Conservation (phyloP, 208 protist species). For the Trypanosoma avium region DNA sequence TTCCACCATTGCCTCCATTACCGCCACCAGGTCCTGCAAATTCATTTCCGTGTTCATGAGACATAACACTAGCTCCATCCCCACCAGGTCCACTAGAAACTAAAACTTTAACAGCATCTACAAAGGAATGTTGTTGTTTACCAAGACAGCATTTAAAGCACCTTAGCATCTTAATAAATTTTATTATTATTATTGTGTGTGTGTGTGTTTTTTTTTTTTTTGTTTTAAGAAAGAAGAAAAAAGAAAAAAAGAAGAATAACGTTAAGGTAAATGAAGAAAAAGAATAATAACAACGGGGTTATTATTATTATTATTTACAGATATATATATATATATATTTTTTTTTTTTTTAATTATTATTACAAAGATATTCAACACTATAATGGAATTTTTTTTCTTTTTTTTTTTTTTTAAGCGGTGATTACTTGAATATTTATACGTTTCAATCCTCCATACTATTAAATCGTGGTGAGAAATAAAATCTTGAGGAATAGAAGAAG, state of each 20-base stretch:
- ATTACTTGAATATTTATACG: no score
- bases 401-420: background rate
- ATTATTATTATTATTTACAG: constrained; percentile 6
- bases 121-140: constrained; percentile 41
- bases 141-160: background rate
- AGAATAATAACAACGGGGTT: constrained; percentile 13
- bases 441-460: no score
- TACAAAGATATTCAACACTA: no score
- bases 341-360: no score
- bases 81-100: constrained; percentile 82
- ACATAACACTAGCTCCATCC: constrained; percentile 87
- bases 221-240: constrained; percentile 22
- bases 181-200: background rate
- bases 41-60: constrained; percentile 87
- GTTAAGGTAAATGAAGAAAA: constrained; percentile 6
- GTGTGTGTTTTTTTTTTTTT: no score
- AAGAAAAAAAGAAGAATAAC: constrained; percentile 13
- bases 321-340: constrained; percentile 12
- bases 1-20: constrained; percentile 89
- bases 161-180: constrained; percentile 7
- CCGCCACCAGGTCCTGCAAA: constrained; percentile 90
- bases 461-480: no score
- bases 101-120: constrained; percentile 85
- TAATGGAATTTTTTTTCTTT: constrained; percentile 5
- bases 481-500: no score